These are phyloP conservation scores for Phtheirospermum japonicum DNA, from an alignment of 257 asterid species.

Conservation along the genomic window DNA sequence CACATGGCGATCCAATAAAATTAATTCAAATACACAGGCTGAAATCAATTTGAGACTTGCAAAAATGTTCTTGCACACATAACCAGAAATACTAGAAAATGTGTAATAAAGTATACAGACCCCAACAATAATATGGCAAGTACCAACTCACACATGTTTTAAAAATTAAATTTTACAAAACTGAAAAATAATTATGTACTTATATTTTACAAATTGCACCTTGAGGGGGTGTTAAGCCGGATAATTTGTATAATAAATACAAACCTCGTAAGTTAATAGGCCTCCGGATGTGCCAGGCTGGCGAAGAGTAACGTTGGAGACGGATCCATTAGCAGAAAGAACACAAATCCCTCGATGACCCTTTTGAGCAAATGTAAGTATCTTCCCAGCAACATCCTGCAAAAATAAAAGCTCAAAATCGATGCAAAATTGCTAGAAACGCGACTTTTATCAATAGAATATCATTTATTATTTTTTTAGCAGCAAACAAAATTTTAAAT, in stretches of 20 bases:
- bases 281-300: slow-evolving; percentile 98
- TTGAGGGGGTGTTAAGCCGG: no score
- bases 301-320: slow-evolving; percentile 84
- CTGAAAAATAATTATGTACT: no score
- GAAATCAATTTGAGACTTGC: no score
- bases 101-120: no score
- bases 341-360: slow-evolving; percentile 80
- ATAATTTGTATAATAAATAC: not conserved
- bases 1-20: no score
- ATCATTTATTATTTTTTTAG: not conserved
- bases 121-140: no score
- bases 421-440: not conserved
- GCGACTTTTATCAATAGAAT: not conserved
- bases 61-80: no score
- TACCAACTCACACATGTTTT: no score
- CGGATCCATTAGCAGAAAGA: slow-evolving; percentile 86
- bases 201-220: no score
- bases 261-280: slow-evolving; percentile 75
- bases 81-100: no score
- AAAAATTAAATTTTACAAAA: no score
- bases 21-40: no score
- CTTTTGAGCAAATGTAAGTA: slow-evolving; percentile 72
- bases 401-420: not conserved
- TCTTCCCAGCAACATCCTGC: slow-evolving; percentile 93
- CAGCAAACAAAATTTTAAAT: slow-evolving; percentile 5